phyloP scores from a whole-genome alignment of 768 basidiomycete species.

The Russula foetens region DNA sequence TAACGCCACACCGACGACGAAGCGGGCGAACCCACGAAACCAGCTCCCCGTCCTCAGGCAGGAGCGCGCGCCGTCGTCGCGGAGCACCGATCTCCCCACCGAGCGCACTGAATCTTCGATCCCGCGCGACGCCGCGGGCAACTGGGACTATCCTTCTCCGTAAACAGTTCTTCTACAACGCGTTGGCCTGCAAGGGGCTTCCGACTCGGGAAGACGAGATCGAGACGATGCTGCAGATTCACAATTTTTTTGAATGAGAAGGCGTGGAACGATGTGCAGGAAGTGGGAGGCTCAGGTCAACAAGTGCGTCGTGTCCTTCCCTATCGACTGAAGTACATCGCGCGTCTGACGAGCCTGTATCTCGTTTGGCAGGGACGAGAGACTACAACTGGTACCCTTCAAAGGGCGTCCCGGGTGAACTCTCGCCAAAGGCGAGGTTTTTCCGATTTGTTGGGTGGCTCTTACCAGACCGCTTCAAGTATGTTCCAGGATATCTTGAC shows the following conservation, averaged over 20 bases:
- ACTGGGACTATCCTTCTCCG: conserved; percentile 95
- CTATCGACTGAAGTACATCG: not conserved
- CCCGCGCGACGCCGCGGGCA: conserved; percentile 49
- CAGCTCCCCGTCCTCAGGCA: conserved; percentile 86
- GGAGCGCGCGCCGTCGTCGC: conserved; percentile 47
- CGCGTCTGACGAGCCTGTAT: not conserved
- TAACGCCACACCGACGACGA: too few relatives aligned
- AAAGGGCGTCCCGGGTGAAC: conserved; percentile 84
- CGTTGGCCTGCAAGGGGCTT: conserved; percentile 92
- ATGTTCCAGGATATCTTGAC: conserved; percentile 23
- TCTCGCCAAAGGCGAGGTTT: conserved; percentile 90
- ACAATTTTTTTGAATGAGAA: conserved; percentile 96
- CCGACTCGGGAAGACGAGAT: conserved; percentile 95
- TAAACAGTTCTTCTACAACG: conserved; percentile 99
- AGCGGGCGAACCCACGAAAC: conserved; percentile 60
- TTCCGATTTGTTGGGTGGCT: conserved; percentile 84
- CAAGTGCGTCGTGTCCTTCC: conserved; percentile 36
- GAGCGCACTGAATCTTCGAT: conserved; percentile 78
- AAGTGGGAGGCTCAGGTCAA: conserved; percentile 78
- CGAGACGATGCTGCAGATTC: conserved; percentile 96
- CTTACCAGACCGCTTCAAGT: conserved; percentile 88
- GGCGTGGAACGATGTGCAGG: conserved; percentile 91
- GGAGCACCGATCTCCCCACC: conserved; percentile 56
- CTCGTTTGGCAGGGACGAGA: conserved; percentile 45
- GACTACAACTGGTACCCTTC: conserved; percentile 73